Conservation (phyloP, 176 grass and related monocot genomes). For the Otatea glauca region DNA sequence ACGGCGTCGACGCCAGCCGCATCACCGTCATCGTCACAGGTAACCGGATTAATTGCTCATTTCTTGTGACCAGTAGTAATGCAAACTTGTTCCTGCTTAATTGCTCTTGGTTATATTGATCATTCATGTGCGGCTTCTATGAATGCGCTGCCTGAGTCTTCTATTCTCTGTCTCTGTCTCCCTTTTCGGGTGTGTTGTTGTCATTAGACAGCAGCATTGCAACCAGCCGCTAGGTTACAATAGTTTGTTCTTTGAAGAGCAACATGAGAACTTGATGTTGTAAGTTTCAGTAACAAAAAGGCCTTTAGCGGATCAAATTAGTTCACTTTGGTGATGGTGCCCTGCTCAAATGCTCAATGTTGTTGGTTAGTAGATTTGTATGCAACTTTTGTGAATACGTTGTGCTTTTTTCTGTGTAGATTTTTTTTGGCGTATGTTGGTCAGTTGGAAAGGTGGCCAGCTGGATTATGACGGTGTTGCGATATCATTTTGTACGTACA, state of each 20-base stretch:
- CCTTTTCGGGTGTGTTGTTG: no score
- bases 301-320: not conserved
- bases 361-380: no score
- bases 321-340: not conserved
- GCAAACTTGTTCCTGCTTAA: constrained; percentile 17
- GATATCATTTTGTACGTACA: not conserved
- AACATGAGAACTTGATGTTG: not conserved
- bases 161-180: no score
- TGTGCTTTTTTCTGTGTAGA: no score
- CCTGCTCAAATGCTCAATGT: no score
- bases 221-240: no score
- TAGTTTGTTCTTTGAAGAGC: no score
- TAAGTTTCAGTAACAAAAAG: not conserved
- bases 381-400: no score
- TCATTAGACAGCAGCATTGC: no score
- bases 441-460: no score
- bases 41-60: constrained; percentile 15
- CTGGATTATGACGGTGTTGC: not conserved
- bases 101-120: not conserved
- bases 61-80: not conserved
- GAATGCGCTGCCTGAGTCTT: no score
- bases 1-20: constrained; percentile 55
- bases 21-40: constrained; percentile 90
- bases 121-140: not conserved
- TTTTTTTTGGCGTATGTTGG: no score